A percentile compares a stretch with the other conserved stretches of the same genome.
phyloP scores from a whole-genome alignment of 2,329 filamentous ascomycete genomes.

The Hypoxylon sp. region DNA sequence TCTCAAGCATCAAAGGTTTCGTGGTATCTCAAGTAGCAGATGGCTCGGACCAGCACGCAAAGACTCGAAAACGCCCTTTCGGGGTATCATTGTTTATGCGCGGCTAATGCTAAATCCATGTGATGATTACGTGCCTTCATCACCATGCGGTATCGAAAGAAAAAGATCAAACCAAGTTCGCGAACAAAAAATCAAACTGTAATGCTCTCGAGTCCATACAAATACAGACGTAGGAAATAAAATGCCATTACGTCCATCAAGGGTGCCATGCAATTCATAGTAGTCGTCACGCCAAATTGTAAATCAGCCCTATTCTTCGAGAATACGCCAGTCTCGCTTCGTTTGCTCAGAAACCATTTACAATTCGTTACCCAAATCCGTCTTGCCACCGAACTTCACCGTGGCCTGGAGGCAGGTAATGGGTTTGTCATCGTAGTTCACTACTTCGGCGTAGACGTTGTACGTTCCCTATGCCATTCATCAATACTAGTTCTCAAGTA shows the following conservation, averaged over 20 bases:
- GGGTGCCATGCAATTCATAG: constrained; percentile 41
- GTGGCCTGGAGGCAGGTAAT: constrained; percentile 90
- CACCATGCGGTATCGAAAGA: constrained; percentile 35
- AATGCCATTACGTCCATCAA: constrained; percentile 29
- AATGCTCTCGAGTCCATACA: constrained; percentile 39
- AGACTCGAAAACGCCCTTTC: constrained; percentile 36
- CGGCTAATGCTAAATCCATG: constrained; percentile 38
- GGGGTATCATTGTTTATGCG: constrained; percentile 43
- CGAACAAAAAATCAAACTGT: constrained; percentile 38
- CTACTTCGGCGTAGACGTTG: constrained; percentile 88
- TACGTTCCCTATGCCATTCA: constrained; percentile 80
- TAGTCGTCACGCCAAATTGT: constrained; percentile 32
- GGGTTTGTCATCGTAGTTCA: constrained; percentile 77
- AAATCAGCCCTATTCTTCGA: constrained; percentile 21
- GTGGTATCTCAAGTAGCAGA: constrained; percentile 19
- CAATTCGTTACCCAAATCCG: constrained; percentile 30
- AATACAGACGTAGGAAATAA: constrained; percentile 37
- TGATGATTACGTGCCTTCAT: constrained; percentile 40
- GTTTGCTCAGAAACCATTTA: constrained; percentile 19
- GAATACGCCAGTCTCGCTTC: constrained; percentile 12
- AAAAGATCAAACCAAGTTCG: constrained; percentile 27
- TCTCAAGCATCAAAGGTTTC: constrained; percentile 30
- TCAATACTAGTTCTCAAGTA: background rate
- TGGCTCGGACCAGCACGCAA: constrained; percentile 20
- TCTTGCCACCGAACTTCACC: constrained; percentile 71